These are phyloP conservation scores for Metschnikowia henanensis DNA, from an alignment of 805 yeast species.

Conservation along the genomic window DNA sequence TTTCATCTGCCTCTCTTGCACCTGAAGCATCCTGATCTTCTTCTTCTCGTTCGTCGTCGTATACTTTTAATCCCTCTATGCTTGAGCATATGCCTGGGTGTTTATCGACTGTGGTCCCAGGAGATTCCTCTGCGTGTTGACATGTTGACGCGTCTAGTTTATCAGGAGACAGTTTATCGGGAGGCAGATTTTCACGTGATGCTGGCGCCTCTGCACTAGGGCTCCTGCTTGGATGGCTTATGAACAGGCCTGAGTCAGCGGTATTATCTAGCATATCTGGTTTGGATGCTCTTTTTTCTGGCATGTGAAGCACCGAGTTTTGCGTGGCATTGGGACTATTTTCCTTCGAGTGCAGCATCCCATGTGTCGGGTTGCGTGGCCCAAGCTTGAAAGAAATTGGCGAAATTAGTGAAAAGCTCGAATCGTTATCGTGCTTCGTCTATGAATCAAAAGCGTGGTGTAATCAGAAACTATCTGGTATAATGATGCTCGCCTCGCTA, in stretches of 20 bases:
- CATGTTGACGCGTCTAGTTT: constrained; percentile 5
- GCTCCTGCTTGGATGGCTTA: constrained; percentile 14
- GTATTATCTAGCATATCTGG: constrained; percentile 4
- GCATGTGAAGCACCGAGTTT: neutral
- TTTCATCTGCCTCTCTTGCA: too few species aligned
- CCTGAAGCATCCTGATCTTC: too few species aligned
- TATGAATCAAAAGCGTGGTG: too few species aligned
- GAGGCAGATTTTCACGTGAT: neutral
- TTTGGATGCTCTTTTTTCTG: neutral
- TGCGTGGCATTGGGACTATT: constrained; percentile 1
- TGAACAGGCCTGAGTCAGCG: constrained; percentile 21
- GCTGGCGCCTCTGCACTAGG: neutral
- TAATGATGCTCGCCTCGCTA: too few species aligned
- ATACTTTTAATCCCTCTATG: too few species aligned
- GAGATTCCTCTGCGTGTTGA: neutral
- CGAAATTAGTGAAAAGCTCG: too few species aligned
- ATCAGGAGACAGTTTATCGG: too few species aligned
- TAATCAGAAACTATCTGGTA: too few species aligned
- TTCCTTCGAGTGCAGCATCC: constrained; percentile 6
- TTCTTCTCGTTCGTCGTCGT: neutral
- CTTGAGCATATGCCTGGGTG: neutral
- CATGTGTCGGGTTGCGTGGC: neutral
- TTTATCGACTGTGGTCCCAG: neutral
- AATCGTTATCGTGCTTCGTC: too few species aligned
- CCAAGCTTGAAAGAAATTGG: too few species aligned